These are phyloP conservation scores for Trifolium dubium DNA, from an alignment of 306 rosid species.

Conservation along the genomic window DNA sequence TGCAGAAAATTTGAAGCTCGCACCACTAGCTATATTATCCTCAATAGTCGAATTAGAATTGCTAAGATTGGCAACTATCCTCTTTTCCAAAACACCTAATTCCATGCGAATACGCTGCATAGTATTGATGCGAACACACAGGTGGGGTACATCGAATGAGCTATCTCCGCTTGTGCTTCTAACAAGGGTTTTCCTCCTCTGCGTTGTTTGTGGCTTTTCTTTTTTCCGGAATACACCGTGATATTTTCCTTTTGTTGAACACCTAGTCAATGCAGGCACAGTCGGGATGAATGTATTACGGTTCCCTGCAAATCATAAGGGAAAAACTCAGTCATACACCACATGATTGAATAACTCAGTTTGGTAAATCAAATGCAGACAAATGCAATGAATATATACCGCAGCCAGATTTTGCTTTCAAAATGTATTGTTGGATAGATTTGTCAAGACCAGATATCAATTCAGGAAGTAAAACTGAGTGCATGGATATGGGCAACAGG, in stretches of 20 bases:
- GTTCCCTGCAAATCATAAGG: constrained; percentile 63
- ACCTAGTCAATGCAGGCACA: constrained; percentile 89
- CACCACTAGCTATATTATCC: constrained; percentile 48
- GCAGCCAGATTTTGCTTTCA: constrained; percentile 79
- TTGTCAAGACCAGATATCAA: constrained; percentile 79
- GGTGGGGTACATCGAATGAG: constrained; percentile 66
- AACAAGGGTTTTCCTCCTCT: constrained; percentile 64
- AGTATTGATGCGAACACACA: constrained; percentile 83
- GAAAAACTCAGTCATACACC: constrained; percentile 38
- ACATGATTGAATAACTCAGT: constrained; percentile 11
- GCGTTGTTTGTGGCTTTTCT: constrained; percentile 63
- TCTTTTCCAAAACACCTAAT: constrained; percentile 72
- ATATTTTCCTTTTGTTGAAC: constrained; percentile 72
- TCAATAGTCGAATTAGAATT: constrained; percentile 50
- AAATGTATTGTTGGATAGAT: constrained; percentile 78
- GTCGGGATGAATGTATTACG: constrained; percentile 65
- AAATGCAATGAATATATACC: constrained; percentile 56
- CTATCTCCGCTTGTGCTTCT: constrained; percentile 57
- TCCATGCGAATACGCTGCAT: constrained; percentile 82
- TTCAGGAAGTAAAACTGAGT: constrained; percentile 69
- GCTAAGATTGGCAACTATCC: constrained; percentile 63
- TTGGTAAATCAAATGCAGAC: constrained; percentile 34
- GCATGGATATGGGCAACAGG: constrained; percentile 77
- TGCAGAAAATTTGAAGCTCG: constrained; percentile 64
- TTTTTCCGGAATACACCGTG: constrained; percentile 75